Percentiles rank a stretch among this genome's conserved stretches.
Conservation (phyloP, 352 stramenopile genomes). For the Phytophthora kernoviae region DNA sequence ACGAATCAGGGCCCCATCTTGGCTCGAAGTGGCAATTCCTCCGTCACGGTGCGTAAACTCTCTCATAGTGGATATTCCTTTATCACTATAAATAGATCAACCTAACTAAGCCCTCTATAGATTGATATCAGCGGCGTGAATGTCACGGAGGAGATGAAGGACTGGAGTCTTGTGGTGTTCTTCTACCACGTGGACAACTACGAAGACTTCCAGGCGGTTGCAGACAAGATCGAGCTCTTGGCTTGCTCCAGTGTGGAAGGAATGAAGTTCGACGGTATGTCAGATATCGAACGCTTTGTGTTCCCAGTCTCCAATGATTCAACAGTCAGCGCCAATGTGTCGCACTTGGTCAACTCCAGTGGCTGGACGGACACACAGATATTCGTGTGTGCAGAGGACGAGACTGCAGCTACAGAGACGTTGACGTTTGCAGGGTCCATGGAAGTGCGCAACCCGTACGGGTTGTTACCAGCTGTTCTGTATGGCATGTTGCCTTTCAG, state of each 20-base stretch:
- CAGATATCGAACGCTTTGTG: constrained; percentile 61
- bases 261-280: constrained; percentile 68
- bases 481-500: constrained; percentile 90
- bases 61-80: constrained; percentile 2
- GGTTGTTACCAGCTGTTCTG: constrained; percentile 74
- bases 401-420: constrained; percentile 45
- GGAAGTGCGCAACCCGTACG: constrained; percentile 85
- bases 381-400: constrained; percentile 73
- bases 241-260: constrained; percentile 55
- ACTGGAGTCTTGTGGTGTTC: constrained; percentile 80
- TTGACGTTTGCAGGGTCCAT: constrained; percentile 71
- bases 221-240: constrained; percentile 77
- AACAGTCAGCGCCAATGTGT: constrained; percentile 47
- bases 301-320: constrained; percentile 66
- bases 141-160: constrained; percentile 67
- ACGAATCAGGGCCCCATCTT: constrained; percentile 73
- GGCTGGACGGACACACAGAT: constrained; percentile 86
- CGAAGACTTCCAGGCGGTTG: constrained; percentile 59
- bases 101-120: constrained; percentile 11
- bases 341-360: constrained; percentile 63
- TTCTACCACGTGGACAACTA: constrained; percentile 85
- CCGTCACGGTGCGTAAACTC: constrained; percentile 47
- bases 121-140: constrained; percentile 75
- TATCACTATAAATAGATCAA: background rate
- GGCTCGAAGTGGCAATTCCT: constrained; percentile 64